Conservation (phyloP, 2,329 filamentous ascomycete species). For the Aspergillus chevalieri region DNA sequence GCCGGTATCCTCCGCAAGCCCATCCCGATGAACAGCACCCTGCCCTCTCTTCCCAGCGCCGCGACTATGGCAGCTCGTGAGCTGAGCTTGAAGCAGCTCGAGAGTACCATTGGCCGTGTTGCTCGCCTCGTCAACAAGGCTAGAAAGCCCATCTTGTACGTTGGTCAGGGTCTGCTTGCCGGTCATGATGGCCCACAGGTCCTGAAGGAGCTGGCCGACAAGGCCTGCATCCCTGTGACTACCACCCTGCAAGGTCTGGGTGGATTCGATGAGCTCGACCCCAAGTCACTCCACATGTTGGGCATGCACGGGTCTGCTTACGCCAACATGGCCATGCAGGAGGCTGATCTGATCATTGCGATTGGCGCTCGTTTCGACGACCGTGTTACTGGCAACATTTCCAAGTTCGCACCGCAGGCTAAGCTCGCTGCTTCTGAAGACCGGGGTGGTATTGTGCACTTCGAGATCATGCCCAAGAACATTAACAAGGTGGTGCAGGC, state of each 20-base stretch:
- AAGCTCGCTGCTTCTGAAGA: constrained; percentile 77
- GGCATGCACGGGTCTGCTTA: constrained; percentile 98
- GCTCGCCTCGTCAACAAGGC: constrained; percentile 77
- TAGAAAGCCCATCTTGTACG: constrained; percentile 93
- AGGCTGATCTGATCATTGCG: constrained; percentile 91
- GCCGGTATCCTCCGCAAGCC: constrained; percentile 74
- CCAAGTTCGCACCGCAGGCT: constrained; percentile 84
- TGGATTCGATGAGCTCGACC: constrained; percentile 84
- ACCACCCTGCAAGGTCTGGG: constrained; percentile 93
- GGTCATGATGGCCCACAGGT: constrained; percentile 71
- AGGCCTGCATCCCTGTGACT: constrained; percentile 85
- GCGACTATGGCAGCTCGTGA: constrained; percentile 77
- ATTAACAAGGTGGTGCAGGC: constrained; percentile 99
- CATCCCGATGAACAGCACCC: constrained; percentile 68
- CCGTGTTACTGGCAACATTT: constrained; percentile 75
- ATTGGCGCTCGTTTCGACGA: constrained; percentile 94
- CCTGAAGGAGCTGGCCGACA: constrained; percentile 81
- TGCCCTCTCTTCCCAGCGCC: constrained; percentile 77
- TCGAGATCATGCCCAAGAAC: constrained; percentile 99
- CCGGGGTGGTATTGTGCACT: constrained; percentile 91
- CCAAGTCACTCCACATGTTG: constrained; percentile 95
- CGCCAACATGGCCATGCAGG: constrained; percentile 97
- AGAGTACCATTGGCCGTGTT: constrained; percentile 67
- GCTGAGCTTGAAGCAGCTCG: constrained; percentile 64
- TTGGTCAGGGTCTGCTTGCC: constrained; percentile 81